Base-by-base conservation (phyloP, 768 basidiomycete genomes). In the Russula dissimulans region DNA sequence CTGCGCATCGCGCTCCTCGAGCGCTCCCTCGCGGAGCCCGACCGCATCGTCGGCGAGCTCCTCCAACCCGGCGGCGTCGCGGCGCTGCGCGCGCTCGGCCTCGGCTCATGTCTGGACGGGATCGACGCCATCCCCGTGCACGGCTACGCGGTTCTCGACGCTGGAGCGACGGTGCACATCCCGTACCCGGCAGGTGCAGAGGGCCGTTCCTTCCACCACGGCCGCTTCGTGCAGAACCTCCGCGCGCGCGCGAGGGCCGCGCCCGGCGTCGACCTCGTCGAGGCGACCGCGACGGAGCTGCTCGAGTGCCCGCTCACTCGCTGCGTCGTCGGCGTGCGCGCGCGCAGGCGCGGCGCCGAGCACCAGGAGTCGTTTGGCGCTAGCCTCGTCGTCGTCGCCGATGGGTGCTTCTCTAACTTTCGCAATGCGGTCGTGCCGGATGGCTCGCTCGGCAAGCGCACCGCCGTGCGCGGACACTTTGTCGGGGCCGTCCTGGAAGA, bases 11-110 rank as follows among this genome's bases (percentile, higher is more conserved):
- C 87, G 17, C 75, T 97, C 0, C 77, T 99, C 57, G 97, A 99
- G 72, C 85, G 95, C 11, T 95, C 95, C 14, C 79, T 98, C 4
- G 79, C 87, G 0, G 89, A 92, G 70, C 97, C 97, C 0, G 93
- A 98, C 78, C 82, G 97, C 17, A 98, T 99, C 65, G 97, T 98
- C 38, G 97, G 97, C 29, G 97, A 99, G 71, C 83, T 98, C 1
- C 76, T 99, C 26, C 97, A 99, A 69, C 97, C 97, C 2, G 94
- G 87, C 1, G 97, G 97, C 1, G 84, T 93, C 26, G 76, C 77
- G 12, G 84, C 92, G 0, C 75, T 99, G 47, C 74, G 81, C 58
- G 73, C 80, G 41, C 81, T 99, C n/a, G 95, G 92, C 0, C 71
- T 99, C 65, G 82, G 81, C 50, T 74, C 74, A 7, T 85, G 84